A percentile compares a stretch with the other conserved stretches of the same genome.
These are phyloP conservation scores for Paraphaeosphaeria minitans DNA, from an alignment of 2,329 filamentous ascomycete genomes.

Conservation along the genomic window DNA sequence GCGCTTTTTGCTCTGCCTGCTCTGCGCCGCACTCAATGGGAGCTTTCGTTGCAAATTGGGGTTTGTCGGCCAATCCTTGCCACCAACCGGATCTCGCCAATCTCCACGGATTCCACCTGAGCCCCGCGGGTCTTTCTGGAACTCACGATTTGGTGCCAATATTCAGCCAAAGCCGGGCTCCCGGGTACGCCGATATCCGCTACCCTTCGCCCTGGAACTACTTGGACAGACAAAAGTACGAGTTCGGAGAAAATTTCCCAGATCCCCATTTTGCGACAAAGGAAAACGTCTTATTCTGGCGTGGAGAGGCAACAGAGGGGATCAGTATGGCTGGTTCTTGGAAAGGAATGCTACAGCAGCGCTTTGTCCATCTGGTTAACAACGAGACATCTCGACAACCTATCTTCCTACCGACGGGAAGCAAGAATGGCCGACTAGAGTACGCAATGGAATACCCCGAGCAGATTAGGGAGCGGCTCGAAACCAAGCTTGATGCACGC, in stretches of 20 bases:
- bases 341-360: constrained; percentile 72
- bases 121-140: constrained; percentile 65
- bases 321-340: constrained; percentile 59
- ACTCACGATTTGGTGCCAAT: constrained; percentile 71
- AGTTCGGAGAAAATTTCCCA: constrained; percentile 56
- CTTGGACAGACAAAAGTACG: constrained; percentile 60
- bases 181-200: constrained; percentile 76
- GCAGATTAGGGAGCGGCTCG: constrained; percentile 60
- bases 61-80: constrained; percentile 69
- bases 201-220: constrained; percentile 71
- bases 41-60: constrained; percentile 71
- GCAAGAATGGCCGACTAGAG: constrained; percentile 56
- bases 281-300: constrained; percentile 72
- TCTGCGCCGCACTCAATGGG: constrained; percentile 67
- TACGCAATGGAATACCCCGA: constrained; percentile 62
- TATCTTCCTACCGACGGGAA: constrained; percentile 51
- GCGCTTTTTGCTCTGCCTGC: constrained; percentile 69
- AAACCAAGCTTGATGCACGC: constrained; percentile 59
- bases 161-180: constrained; percentile 75
- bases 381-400: constrained; percentile 39
- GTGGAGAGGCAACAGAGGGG: constrained; percentile 66
- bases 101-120: constrained; percentile 75
- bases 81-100: constrained; percentile 76
- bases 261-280: constrained; percentile 66
- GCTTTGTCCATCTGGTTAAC: constrained; percentile 68